phyloP scores from a whole-genome alignment of 1,139 yeast species.

The Kurtzmaniella natalensis region DNA sequence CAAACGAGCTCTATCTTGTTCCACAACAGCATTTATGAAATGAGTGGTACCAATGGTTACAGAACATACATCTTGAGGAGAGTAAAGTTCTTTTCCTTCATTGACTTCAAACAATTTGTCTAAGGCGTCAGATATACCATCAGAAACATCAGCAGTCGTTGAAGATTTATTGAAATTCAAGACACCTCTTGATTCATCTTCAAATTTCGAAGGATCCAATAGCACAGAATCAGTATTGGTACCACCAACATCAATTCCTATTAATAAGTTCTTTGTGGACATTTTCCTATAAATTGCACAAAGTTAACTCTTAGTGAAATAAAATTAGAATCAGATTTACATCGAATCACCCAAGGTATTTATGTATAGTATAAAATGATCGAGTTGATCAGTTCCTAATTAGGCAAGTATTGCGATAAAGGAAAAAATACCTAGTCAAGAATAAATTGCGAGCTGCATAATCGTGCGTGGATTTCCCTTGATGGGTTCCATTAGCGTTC shows the following conservation, averaged over 20 bases:
- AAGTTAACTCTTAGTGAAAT: too few relatives aligned
- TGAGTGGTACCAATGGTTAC: constrained; percentile 44
- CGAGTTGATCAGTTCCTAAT: too few relatives aligned
- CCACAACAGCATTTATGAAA: constrained; percentile 42
- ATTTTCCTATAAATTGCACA: too few relatives aligned
- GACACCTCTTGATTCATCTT: constrained; percentile 22
- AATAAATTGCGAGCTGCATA: too few relatives aligned
- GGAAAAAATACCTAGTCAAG: too few relatives aligned
- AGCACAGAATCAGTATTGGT: constrained; percentile 47
- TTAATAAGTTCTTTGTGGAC: constrained; percentile 9
- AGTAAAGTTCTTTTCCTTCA: background rate
- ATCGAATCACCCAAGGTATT: too few relatives aligned
- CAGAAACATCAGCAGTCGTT: constrained; percentile 40
- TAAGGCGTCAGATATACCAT: constrained; percentile 36
- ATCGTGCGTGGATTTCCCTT: too few relatives aligned
- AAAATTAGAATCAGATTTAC: too few relatives aligned
- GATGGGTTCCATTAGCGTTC: too few relatives aligned
- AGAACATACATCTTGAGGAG: constrained; percentile 22
- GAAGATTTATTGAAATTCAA: constrained; percentile 36
- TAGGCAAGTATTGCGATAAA: too few relatives aligned
- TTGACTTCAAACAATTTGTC: constrained; percentile 16
- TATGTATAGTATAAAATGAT: too few relatives aligned
- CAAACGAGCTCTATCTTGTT: constrained; percentile 31
- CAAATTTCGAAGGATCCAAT: constrained; percentile 25
- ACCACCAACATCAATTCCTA: constrained; percentile 48